Evolutionary conservation across 371 early-diverging fungal species (phyloP).

Genomic region (Syncephalastrum contaminatum): DNA sequence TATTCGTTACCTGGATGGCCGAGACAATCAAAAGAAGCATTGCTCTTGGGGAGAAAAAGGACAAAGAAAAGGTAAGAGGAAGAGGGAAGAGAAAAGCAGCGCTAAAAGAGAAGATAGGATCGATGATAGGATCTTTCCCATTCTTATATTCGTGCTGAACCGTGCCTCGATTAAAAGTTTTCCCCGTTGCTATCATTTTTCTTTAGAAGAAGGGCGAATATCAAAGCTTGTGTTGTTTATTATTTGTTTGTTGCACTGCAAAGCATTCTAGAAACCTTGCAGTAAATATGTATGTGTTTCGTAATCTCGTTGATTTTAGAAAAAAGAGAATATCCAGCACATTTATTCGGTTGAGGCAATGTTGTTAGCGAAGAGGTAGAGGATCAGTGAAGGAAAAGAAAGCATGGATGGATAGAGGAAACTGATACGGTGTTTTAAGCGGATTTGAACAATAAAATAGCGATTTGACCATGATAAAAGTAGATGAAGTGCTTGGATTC

Average conservation of each 20-base stretch:
- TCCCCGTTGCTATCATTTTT: not conserved
- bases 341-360: no score
- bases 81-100: constrained; percentile 1
- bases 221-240: not conserved
- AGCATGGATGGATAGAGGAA: constrained; percentile 1
- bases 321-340: no score
- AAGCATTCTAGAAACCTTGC: not conserved
- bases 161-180: not conserved
- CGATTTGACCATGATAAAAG: constrained; percentile 95
- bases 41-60: not conserved
- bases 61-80: not conserved
- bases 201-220: not conserved
- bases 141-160: no score
- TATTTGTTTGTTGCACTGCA: not conserved
- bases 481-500: constrained; percentile 96
- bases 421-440: constrained; percentile 50
- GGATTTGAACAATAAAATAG: constrained; percentile 94
- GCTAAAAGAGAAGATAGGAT: not conserved
- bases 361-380: not conserved
- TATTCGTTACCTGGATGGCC: constrained; percentile 13
- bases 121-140: no score
- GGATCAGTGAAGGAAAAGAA: constrained; percentile 4
- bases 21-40: constrained; percentile 19
- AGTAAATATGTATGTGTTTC: not conserved
- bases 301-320: not conserved